Evolutionary conservation across 306 rosid genomes (phyloP), one percentile per base, ranked within the genome.

Genomic region (Crataegus laevigata): DNA sequence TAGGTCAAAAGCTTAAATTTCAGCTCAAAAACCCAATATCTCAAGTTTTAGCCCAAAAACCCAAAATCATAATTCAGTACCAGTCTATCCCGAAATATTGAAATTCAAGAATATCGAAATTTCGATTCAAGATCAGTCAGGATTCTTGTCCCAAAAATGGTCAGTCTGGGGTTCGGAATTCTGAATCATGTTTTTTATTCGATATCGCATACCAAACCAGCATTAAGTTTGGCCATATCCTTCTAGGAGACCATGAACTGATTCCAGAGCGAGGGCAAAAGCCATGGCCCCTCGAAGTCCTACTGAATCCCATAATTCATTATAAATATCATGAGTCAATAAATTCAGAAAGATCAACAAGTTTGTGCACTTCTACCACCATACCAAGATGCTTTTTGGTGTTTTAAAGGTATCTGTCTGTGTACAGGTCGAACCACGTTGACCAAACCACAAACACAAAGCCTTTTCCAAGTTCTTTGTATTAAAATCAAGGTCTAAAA

Each of bases 281-380:
- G 99, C 98, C 98, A 94, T 94, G 68, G 98, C 99, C 73, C 99
- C 99, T 79, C 99, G 90, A 77, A 94, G 99, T 74, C 98, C 98
- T 94, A 73, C 45, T 71, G 71, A 77, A 61, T 52, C 69, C 75
- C 81, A 74, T 25, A 78, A 64, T 40, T 71, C n/a, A 30, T 24
- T 67, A 78, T 55, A 21, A 74, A 38, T 29, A 72, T 8, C 40
- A 65, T 22, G 32, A 71, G 57, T 34, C 32, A 72, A 26, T 21
- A 63, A 12, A 54, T n/a, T 47, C 68, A 75, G 58, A 36, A 25
- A 34, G 67, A 55, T 71, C 71, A 68, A 79, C 21, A 62, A 45
- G 62, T 71, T 71, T 59, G n/a, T 68, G 74, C 64, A 38, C 7
- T 78, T 61, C 96, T 87, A 92, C 99, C 99, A 83, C 96, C 88